Base-by-base conservation (phyloP, 2,329 filamentous ascomycete genomes). In the Setomelanomma holmii region DNA sequence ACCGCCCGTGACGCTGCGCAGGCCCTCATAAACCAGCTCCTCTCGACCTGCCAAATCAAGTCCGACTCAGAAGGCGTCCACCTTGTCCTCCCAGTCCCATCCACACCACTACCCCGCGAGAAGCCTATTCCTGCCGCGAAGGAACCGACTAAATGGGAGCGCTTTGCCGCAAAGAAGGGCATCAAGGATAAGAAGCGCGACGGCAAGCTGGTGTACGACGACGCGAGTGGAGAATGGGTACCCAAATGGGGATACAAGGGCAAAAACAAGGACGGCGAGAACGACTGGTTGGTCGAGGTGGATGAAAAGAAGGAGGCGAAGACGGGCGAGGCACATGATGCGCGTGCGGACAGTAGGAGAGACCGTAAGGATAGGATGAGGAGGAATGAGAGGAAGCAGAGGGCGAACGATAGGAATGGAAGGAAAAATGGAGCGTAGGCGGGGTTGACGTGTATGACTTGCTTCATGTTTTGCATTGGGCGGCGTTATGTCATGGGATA, bases 211-310 rank as follows among this genome's bases (percentile, higher is more conserved):
- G 86, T 89, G 50, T 98, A 88, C 75, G 91, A 98, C 76, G 90
- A 96, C 76, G 86, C 83, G 53, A 89, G 81, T 24, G 89, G 90
- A 61, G 90, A 95, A 74, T 98, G 92, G 91, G 89, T 91, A 72
- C 89, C 90, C 58, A 93, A 92, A 77, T 99, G 93, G 91, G 95
- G 95, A 0, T 96, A 95, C 80, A 89, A 93, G 79, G 93, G 89
- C 55, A 87, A 90, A 75, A 95, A 95, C 76, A 93, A 95, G 81
- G 86, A 87, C 56, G 89, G 85, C 17, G 88, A 96, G 76, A 82
- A 86, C 60, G 88, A 96, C 69, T 96, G 93, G 90, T 80, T 97
- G 64, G 91, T 97, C 53, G 95, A 98, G 84, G 88, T 99, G 47
- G 89, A 96, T 71, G 85, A 89, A 61, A 80, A 81, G 73, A 78